Base-by-base conservation (phyloP, 2,329 filamentous ascomycete species). In the Sarocladium brachiariae region DNA sequence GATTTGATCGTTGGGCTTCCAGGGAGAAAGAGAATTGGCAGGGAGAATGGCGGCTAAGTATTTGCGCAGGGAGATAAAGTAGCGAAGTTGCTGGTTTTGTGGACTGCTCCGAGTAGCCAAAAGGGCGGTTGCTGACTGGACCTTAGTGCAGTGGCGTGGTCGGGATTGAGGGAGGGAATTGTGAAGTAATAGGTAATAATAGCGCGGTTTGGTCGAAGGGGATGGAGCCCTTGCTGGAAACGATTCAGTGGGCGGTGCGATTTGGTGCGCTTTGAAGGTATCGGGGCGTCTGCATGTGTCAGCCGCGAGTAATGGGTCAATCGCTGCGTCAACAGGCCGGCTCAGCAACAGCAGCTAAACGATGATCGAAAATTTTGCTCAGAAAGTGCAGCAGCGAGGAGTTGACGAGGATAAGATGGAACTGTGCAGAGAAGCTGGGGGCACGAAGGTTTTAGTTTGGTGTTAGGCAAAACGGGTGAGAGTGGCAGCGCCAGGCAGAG, bases 181-280 rank as follows among this genome's bases (percentile, higher is more conserved):
- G 43, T 31, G 11, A 21, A 33, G 43, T 30, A 31, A 33, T 31
- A 19, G 27, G 43, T 31, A 47, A 25, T 47, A 47, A 47, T 47
- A 47, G 43, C 43, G 43, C 27, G 21, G 43, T 47, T 47, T 47
- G 25, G 43, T 47, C 43, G n/a, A 47, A 47, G 43, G 43, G 43
- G 27, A 47, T 24, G 43, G 43, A 47, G 33, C 43, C 43, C 43
- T 47, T 47, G 43, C 43, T 21, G 14, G n/a, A 23, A 47, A 16
- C 25, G 43, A 47, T 33, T 47, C 5, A 19, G 39, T 19, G 39
- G 39, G 13, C 39, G 11, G 25, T 47, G n/a, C 14, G 43, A 33
- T 18, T 33, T 33, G 43, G 8, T 31, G 11, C 25, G 13, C 25
- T 19, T 19, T 33, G 43, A n/a, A 16, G 43, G 43, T 33, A 14